phyloP scores from a whole-genome alignment of 2,329 filamentous ascomycete genomes.

The Trichoderma breve region DNA sequence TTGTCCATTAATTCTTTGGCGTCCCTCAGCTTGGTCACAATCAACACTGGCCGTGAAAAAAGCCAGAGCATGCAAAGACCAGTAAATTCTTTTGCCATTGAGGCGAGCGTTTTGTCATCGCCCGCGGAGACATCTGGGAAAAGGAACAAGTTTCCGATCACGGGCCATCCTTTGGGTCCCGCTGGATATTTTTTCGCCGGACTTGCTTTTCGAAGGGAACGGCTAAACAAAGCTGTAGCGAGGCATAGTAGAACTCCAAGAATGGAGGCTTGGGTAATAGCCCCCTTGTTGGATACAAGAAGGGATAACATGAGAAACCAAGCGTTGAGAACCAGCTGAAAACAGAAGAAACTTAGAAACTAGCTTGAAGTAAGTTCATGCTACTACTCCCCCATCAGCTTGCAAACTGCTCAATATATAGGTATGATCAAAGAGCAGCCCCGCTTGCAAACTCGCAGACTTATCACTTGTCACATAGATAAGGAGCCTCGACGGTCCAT shows the following conservation, averaged over 20 bases:
- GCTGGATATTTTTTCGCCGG: background rate
- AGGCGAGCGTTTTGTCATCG: background rate
- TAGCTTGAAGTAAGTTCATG: background rate
- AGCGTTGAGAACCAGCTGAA: background rate
- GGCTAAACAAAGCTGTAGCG: background rate
- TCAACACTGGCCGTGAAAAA: background rate
- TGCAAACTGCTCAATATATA: background rate
- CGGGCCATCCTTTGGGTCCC: conserved; percentile 10
- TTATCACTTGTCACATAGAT: background rate
- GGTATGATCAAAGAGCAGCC: background rate
- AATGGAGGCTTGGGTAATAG: background rate
- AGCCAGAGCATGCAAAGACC: conserved; percentile 4
- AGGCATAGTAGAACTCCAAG: background rate
- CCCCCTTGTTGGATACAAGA: background rate
- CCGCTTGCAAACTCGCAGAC: background rate
- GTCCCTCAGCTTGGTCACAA: conserved; percentile 1
- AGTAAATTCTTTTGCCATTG: background rate
- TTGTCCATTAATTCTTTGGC: conserved; percentile 10
- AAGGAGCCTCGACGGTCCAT: background rate
- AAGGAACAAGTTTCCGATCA: conserved; percentile 2
- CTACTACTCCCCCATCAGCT: background rate
- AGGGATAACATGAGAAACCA: background rate
- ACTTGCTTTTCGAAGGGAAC: background rate
- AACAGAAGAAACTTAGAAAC: background rate
- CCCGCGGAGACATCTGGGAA: background rate